A percentile compares a stretch with the other conserved stretches of the same genome.
Evolutionary conservation across 768 basidiomycete species (phyloP).

Genomic region (Trametes cubensis): DNA sequence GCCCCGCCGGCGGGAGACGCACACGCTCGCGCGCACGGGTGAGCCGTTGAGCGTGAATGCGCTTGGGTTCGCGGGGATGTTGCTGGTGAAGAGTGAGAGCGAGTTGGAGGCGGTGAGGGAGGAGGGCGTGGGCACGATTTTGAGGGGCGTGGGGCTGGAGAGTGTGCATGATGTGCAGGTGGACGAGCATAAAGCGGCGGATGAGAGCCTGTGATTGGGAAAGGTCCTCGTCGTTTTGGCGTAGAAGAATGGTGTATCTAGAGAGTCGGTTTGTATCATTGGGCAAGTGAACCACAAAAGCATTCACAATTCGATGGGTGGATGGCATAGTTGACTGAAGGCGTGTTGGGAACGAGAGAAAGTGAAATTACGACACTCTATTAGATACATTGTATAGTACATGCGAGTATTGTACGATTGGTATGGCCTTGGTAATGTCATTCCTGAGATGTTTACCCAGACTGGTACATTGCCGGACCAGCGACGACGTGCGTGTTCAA

Average conservation of each 20-base stretch:
- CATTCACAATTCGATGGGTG: too few species aligned
- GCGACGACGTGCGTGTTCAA: conserved; percentile 59
- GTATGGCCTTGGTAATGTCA: too few species aligned
- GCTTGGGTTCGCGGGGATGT: conserved; percentile 86
- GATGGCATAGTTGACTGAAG: too few species aligned
- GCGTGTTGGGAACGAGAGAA: too few species aligned
- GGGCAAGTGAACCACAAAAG: background rate
- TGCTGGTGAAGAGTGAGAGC: conserved; percentile 81
- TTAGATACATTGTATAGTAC: too few species aligned
- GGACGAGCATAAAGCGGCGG: conserved; percentile 16
- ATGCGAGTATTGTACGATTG: too few species aligned
- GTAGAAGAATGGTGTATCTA: background rate
- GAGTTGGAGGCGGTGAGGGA: conserved; percentile 71
- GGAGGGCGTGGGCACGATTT: conserved; percentile 63
- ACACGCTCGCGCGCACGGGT: conserved; percentile 54
- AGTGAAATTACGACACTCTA: too few species aligned
- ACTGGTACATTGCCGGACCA: conserved; percentile 53
- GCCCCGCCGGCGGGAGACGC: conserved; percentile 71
- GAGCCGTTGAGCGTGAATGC: conserved; percentile 76
- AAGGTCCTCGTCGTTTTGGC: too few species aligned
- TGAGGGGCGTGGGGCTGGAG: conserved; percentile 63
- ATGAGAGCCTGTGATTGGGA: conserved; percentile 2
- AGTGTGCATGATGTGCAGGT: conserved; percentile 72
- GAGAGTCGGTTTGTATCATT: background rate
- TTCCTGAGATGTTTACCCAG: conserved; percentile 45